Conservation (phyloP, 768 basidiomycete species). For the Lactarius psammicola region DNA sequence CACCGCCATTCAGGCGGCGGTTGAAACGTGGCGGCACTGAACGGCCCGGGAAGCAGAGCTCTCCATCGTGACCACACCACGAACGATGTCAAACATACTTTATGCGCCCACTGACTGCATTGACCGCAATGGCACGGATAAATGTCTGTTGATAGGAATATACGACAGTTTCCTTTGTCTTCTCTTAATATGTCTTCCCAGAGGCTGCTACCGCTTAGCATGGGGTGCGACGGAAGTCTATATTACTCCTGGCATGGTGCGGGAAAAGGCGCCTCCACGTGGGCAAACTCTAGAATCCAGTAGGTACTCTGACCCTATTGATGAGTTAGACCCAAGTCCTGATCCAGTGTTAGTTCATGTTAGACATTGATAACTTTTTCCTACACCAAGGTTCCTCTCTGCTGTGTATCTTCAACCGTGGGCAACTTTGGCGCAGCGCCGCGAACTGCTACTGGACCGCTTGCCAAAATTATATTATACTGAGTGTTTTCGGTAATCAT, state of each 20-base stretch:
- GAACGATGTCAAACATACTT: background rate
- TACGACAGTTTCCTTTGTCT: too few species aligned
- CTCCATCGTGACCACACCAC: too few species aligned
- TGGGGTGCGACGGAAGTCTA: background rate
- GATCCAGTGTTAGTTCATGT: background rate
- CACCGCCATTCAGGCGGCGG: conserved; percentile 18
- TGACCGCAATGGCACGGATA: background rate
- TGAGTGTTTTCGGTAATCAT: background rate
- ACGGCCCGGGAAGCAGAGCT: background rate
- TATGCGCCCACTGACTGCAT: background rate
- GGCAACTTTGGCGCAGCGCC: background rate
- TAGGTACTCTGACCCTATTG: background rate
- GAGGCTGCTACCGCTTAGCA: background rate
- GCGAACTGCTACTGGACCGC: background rate
- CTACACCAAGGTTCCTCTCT: too few species aligned
- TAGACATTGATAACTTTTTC: background rate
- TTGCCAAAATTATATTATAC: background rate
- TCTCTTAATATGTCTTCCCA: background rate
- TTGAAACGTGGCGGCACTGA: background rate
- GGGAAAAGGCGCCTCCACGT: too few species aligned
- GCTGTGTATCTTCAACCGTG: background rate
- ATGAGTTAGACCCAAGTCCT: too few species aligned
- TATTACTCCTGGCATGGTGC: background rate
- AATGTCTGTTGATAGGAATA: too few species aligned
- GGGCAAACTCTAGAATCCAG: background rate